Percentiles rank a stretch among this genome's conserved stretches.
These are phyloP conservation scores for Cladosporium sp. DNA, from an alignment of 2,329 filamentous ascomycete species.

Conservation along the genomic window DNA sequence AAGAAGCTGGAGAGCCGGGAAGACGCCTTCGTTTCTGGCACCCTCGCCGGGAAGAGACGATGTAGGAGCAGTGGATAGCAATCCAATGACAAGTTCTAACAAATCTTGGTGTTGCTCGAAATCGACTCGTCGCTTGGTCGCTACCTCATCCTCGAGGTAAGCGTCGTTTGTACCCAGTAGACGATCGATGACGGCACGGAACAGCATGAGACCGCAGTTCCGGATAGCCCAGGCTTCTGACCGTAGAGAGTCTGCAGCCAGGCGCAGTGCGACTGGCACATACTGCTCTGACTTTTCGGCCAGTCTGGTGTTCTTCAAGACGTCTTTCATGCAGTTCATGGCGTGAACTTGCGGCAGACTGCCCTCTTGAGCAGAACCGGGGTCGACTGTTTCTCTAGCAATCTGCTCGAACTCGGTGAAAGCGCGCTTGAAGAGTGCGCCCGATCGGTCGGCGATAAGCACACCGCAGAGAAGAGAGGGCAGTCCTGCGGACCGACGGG, in stretches of 20 bases:
- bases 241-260: slow-evolving; percentile 75
- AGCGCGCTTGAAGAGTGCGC: slow-evolving; percentile 56
- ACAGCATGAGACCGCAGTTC: slow-evolving; percentile 85
- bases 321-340: slow-evolving; percentile 86
- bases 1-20: slow-evolving; percentile 77
- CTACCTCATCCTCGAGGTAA: slow-evolving; percentile 52
- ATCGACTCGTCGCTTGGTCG: slow-evolving; percentile 53
- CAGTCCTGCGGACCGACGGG: slow-evolving; percentile 84
- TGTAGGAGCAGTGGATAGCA: slow-evolving; percentile 42
- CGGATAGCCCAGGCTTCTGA: slow-evolving; percentile 89
- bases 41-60: slow-evolving; percentile 7
- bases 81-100: slow-evolving; percentile 56
- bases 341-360: slow-evolving; percentile 88
- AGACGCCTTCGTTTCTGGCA: slow-evolving; percentile 59
- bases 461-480: slow-evolving; percentile 82
- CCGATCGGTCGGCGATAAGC: slow-evolving; percentile 58
- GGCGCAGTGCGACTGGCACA: slow-evolving; percentile 65
- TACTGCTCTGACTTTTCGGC: slow-evolving; percentile 68
- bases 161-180: slow-evolving; percentile 68
- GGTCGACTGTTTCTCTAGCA: slow-evolving; percentile 35
- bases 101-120: slow-evolving; percentile 66
- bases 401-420: slow-evolving; percentile 60
- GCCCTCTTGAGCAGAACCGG: slow-evolving; percentile 39
- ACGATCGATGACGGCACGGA: slow-evolving; percentile 77
- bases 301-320: slow-evolving; percentile 78